These are phyloP conservation scores for Citrus glauca DNA, from an alignment of 345 rosid genomes.

Conservation along the genomic window DNA sequence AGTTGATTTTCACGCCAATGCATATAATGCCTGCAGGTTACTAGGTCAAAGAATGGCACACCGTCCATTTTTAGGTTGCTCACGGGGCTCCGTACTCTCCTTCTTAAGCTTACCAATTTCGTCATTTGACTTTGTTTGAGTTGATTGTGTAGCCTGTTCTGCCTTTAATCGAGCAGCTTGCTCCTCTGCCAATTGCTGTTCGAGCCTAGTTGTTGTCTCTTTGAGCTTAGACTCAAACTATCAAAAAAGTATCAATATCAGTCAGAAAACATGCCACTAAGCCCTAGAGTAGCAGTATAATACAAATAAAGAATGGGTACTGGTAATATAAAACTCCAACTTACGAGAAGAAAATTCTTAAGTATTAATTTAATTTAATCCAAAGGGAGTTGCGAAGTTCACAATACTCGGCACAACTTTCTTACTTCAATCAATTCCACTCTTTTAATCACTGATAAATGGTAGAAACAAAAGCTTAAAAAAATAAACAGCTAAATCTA, in stretches of 20 bases:
- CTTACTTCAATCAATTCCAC: neutral
- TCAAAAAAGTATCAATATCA: neutral
- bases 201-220: constrained; percentile 35
- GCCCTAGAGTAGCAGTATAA: neutral
- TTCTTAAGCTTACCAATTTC: constrained; percentile 32
- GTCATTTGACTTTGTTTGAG: constrained; percentile 59
- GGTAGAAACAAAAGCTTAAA: neutral
- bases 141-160: constrained; percentile 49
- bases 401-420: neutral
- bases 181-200: constrained; percentile 70
- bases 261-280: neutral
- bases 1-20: no score
- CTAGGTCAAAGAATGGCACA: no score
- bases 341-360: neutral
- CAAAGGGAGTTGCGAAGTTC: neutral
- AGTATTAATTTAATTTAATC: neutral
- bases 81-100: no score
- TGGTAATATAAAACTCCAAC: neutral
- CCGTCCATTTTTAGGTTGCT: no score
- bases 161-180: constrained; percentile 71
- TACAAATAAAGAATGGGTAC: neutral
- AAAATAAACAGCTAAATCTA: neutral
- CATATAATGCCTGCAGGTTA: no score
- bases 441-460: neutral
- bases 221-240: constrained; percentile 49